These are phyloP conservation scores for Pythium oligandrum DNA, from an alignment of 352 stramenopile genomes.

Conservation along the genomic window DNA sequence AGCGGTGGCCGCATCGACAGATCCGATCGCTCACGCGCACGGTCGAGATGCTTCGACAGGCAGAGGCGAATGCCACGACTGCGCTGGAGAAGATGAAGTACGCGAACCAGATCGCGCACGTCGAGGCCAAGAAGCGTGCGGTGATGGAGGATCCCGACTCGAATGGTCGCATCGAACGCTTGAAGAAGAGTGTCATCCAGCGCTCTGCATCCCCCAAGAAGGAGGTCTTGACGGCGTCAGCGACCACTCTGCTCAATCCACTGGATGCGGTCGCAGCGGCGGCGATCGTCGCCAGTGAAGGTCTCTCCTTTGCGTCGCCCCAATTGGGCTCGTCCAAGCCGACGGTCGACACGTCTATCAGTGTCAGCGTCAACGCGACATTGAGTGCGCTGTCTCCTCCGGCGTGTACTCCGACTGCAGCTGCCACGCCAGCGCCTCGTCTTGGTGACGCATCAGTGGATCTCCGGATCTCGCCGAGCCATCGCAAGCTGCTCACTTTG, in stretches of 20 bases:
- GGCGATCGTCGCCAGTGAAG: neutral
- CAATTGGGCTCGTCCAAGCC: neutral
- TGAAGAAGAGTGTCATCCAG: constrained; percentile 46
- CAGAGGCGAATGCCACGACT: constrained; percentile 35
- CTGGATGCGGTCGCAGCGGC: neutral
- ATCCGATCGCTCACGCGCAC: constrained; percentile 64
- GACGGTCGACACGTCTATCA: neutral
- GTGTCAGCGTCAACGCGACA: neutral
- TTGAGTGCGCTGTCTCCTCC: neutral
- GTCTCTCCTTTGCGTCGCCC: neutral
- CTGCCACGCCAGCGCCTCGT: constrained; percentile 9
- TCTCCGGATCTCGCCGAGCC: constrained; percentile 40
- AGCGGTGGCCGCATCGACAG: constrained; percentile 63
- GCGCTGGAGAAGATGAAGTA: constrained; percentile 48
- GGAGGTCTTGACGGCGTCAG: neutral
- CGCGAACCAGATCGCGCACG: constrained; percentile 43
- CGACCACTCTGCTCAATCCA: neutral
- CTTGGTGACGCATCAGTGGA: constrained; percentile 1
- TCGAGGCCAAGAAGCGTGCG: constrained; percentile 59
- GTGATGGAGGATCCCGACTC: constrained; percentile 65
- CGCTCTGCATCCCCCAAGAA: constrained; percentile 8
- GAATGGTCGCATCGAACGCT: constrained; percentile 50
- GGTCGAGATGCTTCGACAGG: constrained; percentile 71
- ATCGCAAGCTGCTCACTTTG: constrained; percentile 39
- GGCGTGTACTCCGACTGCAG: constrained; percentile 1